Evolutionary conservation across 164 flowering plant genomes (phyloP), one percentile per base, ranked within the genome.

Genomic region (Tetracentron sinense): DNA sequence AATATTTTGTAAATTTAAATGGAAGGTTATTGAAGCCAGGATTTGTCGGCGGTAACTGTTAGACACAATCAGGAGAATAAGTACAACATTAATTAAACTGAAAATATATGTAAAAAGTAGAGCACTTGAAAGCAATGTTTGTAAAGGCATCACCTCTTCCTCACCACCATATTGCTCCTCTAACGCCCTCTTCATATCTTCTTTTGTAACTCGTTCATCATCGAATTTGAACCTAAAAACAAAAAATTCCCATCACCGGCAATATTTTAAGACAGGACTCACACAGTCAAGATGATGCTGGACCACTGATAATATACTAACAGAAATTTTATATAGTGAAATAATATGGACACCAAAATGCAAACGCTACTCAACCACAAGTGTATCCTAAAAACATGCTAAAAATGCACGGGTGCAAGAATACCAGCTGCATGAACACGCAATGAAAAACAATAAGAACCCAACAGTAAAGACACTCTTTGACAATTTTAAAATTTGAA

Each of bases 141-240:
- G 26, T n/a, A 62, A 62, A 44, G 48, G 19, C 6, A 44, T 73
- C 69, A 84, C 92, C 96, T 89, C 96, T 69, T 89, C 96, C 66
- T 89, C 96, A 54, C 96, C 96, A 74, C 96, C 96, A 77, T 89
- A 87, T 59, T 86, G 95, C 75, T 90, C 97, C 65, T 90, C 97
- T 33, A 85, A 72, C 28, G 91, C 91, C 65, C 90, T 79, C 74
- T 83, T 89, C 56, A 76, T 65, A 65, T 88, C 95, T 73, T 88
- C 95, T 73, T 90, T 86, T 54, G 95, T 88, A 21, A 90, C 97
- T 58, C 97, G 77, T 60, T 90, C 97, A 78, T 90, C 97, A 62
- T 90, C 97, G 75, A 90, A 90, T 72, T 88, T 90, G 63, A 74
- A 90, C 97, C 97, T 90, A n/a, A n/a, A n/a, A n/a, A n/a, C n/a